Base-by-base conservation (phyloP, 106 monocot species). In the Ottelia alismoides region DNA sequence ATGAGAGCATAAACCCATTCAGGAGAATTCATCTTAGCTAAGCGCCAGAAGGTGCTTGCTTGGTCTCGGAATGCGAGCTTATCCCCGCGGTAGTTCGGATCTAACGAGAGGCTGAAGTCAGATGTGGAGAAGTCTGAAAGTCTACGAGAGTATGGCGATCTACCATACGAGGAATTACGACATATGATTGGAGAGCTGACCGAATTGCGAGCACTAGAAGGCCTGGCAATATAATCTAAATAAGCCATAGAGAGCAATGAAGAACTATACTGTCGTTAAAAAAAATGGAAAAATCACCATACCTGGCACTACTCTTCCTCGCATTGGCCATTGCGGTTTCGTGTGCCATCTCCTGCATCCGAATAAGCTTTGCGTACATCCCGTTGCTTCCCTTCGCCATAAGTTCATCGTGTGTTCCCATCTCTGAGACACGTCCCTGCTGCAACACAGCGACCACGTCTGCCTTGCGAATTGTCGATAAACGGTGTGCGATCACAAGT, bases 1-100 rank as follows among this genome's bases (percentile, higher is more conserved):
- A 78, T 32, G 11, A 92, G 75, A 1, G 91, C 81, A 24, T 81
- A 81, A 6, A 22, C 30, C 91, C 91, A 92, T 30, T 92, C 91
- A 0, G 91, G 91, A 0, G 78, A 78, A 68, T 85, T 92, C 85
- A 85, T 85, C 55, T 81, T 85, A 18, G 71, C 85, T 1, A 91
- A 75, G 5, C 90, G 72, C 66, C 68, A 70, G 66, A 85, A 91
- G 1, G 77, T 78, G 65, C 72, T 85, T 5, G 84, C 84, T 49
- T 84, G 80, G 30, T 75, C 83, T 0, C 77, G 63, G 70, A 81
- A 80, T n/a, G n/a, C n/a, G n/a, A n/a, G n/a, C n/a, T n/a, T n/a
- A n/a, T n/a, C n/a, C n/a, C n/a, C n/a, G n/a, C n/a, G n/a, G n/a
- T n/a, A n/a, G n/a, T n/a, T n/a, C n/a, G n/a, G n/a, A n/a, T n/a